These are phyloP conservation scores for Colletotrichum camelliae DNA, from an alignment of 2,329 filamentous ascomycete genomes.

Conservation along the genomic window DNA sequence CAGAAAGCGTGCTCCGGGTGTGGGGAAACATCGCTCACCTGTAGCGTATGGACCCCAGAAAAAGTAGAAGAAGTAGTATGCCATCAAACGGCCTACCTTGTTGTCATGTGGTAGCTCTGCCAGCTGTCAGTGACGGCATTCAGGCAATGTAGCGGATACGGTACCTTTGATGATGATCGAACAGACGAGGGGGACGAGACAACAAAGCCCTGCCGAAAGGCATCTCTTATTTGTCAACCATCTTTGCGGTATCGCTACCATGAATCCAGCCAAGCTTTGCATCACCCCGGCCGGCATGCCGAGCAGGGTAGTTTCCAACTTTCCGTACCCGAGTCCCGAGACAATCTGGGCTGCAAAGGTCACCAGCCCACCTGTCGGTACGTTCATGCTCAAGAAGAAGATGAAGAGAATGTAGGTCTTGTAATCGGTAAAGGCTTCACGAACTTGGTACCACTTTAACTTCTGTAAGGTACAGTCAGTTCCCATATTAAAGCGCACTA, in stretches of 20 bases:
- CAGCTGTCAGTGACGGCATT: neutral
- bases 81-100: neutral
- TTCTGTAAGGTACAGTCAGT: neutral
- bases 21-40: neutral
- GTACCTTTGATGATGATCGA: neutral
- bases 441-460: neutral
- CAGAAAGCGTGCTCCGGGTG: neutral
- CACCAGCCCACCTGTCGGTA: neutral
- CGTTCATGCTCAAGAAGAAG: neutral
- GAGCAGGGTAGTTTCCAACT: neutral
- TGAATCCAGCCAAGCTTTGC: neutral
- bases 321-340: neutral
- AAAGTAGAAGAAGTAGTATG: neutral
- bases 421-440: neutral
- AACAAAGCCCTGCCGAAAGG: neutral
- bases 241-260: neutral
- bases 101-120: neutral
- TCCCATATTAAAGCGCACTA: fast-evolving
- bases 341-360: neutral
- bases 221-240: neutral
- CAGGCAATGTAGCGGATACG: neutral
- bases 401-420: neutral
- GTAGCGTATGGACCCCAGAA: neutral
- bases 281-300: neutral
- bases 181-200: neutral